A percentile compares a stretch with the other conserved stretches of the same genome.
Conservation (phyloP, 768 basidiomycete species). For the Leccinum boreale region DNA sequence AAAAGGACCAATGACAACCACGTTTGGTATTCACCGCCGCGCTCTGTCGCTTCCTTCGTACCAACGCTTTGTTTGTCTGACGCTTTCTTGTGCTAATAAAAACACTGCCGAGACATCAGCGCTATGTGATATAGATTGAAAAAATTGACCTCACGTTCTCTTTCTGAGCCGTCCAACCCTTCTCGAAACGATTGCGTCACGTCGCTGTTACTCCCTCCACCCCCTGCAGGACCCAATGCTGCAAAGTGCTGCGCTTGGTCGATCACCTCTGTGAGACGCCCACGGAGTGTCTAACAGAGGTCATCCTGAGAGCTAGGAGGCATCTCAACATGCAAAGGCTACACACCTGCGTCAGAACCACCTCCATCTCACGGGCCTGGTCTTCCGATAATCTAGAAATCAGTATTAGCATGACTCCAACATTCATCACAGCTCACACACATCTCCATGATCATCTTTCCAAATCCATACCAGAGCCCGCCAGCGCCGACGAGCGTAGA, state of each 20-base stretch:
- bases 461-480: slow-evolving; percentile 91
- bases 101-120: slow-evolving; percentile 57
- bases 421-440: slow-evolving; percentile 32
- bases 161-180: slow-evolving; percentile 88
- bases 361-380: slow-evolving; percentile 68
- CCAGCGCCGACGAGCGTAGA: slow-evolving; percentile 82
- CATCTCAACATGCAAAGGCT: slow-evolving; percentile 7
- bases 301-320: background rate
- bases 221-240: slow-evolving; percentile 56
- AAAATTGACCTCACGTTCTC: slow-evolving; percentile 66
- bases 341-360: slow-evolving; percentile 62
- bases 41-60: slow-evolving; percentile 68
- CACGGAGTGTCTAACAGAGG: slow-evolving; percentile 62
- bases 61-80: slow-evolving; percentile 76
- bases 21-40: slow-evolving; percentile 38
- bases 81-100: slow-evolving; percentile 78
- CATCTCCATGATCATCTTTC: slow-evolving; percentile 83
- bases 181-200: slow-evolving; percentile 77
- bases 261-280: slow-evolving; percentile 71
- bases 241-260: slow-evolving; percentile 92
- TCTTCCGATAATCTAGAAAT: slow-evolving; percentile 66
- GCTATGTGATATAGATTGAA: background rate
- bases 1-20: slow-evolving; percentile 24
- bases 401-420: background rate
- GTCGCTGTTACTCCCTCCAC: slow-evolving; percentile 51